Conservation (phyloP, 805 yeast species). For the Clavispora vitiphila region DNA sequence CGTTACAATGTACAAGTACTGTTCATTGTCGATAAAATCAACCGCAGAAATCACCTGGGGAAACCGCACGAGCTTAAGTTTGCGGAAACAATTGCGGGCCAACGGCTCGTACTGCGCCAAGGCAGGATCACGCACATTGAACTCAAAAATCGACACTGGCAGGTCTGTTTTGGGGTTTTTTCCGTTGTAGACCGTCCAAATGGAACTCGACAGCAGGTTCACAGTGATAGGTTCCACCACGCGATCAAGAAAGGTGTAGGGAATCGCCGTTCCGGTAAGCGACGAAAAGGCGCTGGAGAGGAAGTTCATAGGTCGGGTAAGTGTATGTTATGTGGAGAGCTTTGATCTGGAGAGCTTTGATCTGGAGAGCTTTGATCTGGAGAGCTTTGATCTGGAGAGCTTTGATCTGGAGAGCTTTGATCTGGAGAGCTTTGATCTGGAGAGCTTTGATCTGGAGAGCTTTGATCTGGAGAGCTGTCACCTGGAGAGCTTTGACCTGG, state of each 20-base stretch:
- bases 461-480: too few species aligned
- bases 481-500: too few species aligned
- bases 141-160: conserved; percentile 62
- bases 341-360: too few species aligned
- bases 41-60: conserved; percentile 65
- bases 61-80: conserved; percentile 52
- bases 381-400: too few species aligned
- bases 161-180: conserved; percentile 46
- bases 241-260: conserved; percentile 50
- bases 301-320: conserved; percentile 57
- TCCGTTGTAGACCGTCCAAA: conserved; percentile 67
- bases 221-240: conserved; percentile 23
- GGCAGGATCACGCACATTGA: conserved; percentile 41
- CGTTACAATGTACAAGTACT: conserved; percentile 53
- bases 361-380: too few species aligned
- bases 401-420: too few species aligned
- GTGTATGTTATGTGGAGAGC: too few species aligned
- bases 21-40: conserved; percentile 63
- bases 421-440: too few species aligned
- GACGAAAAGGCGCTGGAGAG: conserved; percentile 58
- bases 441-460: too few species aligned
- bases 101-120: conserved; percentile 21
- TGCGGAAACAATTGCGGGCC: conserved; percentile 35
- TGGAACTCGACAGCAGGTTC: conserved; percentile 16
- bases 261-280: conserved; percentile 53